phyloP scores from a whole-genome alignment of 2,329 filamentous ascomycete genomes.

The Blumeria hordei region DNA sequence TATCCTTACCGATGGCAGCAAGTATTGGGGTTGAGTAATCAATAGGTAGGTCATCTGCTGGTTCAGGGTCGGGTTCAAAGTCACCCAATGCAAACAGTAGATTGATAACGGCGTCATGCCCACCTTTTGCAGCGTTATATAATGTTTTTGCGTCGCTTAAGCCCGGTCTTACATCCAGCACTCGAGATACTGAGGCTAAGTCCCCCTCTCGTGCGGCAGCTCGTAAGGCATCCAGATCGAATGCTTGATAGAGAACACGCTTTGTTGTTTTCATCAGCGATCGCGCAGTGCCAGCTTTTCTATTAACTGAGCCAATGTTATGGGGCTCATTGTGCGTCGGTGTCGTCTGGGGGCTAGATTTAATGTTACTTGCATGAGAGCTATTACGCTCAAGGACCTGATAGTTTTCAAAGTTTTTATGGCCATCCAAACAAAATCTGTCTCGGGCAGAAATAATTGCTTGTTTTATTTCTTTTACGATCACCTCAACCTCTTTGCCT shows the following conservation, averaged over 20 bases:
- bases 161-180: conserved; percentile 29
- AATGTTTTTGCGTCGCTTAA: conserved; percentile 62
- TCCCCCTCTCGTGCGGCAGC: conserved; percentile 34
- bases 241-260: conserved; percentile 31
- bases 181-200: conserved; percentile 33
- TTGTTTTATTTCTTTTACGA: conserved; percentile 60
- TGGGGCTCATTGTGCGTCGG: conserved; percentile 18
- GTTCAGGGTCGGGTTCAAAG: conserved; percentile 42
- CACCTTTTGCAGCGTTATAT: conserved; percentile 75
- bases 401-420: conserved; percentile 29
- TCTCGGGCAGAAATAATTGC: conserved; percentile 36
- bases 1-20: conserved; percentile 73
- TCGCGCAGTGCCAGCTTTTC: conserved; percentile 20
- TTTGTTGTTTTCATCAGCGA: conserved; percentile 41
- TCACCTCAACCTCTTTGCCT: conserved; percentile 18
- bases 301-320: conserved; percentile 14
- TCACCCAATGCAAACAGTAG: conserved; percentile 23
- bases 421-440: conserved; percentile 23
- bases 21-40: conserved; percentile 83
- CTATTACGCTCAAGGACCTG: conserved; percentile 18
- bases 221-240: conserved; percentile 4
- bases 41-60: conserved; percentile 27
- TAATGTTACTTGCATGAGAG: conserved; percentile 23
- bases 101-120: conserved; percentile 36
- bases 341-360: conserved; percentile 35